Base-by-base conservation (phyloP, 768 basidiomycete species). In the Mrakia hoshinonis region DNA sequence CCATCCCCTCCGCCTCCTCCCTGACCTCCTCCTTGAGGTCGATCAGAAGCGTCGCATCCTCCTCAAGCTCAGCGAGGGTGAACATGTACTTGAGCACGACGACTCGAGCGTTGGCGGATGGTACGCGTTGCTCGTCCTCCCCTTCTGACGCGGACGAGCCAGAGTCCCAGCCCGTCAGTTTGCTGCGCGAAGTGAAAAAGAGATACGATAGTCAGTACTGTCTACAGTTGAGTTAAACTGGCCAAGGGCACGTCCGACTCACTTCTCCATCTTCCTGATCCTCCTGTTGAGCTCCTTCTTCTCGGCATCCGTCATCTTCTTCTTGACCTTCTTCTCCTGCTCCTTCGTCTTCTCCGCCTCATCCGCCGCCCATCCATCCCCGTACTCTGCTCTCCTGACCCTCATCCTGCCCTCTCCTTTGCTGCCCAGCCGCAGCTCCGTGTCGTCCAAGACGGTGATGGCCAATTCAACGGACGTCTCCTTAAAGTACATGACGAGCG, bases 71-170 rank as follows among this genome's bases (percentile, higher is more conserved):
- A 75, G 88, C 79, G 24, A 91, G 82, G 5, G 89, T 88, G 77
- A 99, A 99, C 93, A 97, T 97, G 76, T 92, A 87, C 78, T 91
- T 94, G 74, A 99, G 82, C 0, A 99, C 92, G 11, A 96, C 94
- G 4, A 97, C 89, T 39, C 79, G 73, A 55, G 76, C 75, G 71
- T 68, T 68, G 5, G 72, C 38, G 13, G 60, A 64, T 2, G 68
- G 47, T 63, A 71, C 4, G 64, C 61, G 31, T 46, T 68, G 20
- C 61, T 64, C 11, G 1, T 77, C 76, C 18, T 76, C 77, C 2
- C 69, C 75, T 11, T 49, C 43, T 0, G 79, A 77, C 15, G 76
- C 77, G 4, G 67, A 67, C 1, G 76, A 92, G 77, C 92, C 91
- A 39, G 91, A 92, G 70, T 91, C 89, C 95, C 95, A 98, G 76